These are phyloP conservation scores for Symbiodinium pilosum DNA, from an alignment of 73 alveolate genomes.

Conservation along the genomic window DNA sequence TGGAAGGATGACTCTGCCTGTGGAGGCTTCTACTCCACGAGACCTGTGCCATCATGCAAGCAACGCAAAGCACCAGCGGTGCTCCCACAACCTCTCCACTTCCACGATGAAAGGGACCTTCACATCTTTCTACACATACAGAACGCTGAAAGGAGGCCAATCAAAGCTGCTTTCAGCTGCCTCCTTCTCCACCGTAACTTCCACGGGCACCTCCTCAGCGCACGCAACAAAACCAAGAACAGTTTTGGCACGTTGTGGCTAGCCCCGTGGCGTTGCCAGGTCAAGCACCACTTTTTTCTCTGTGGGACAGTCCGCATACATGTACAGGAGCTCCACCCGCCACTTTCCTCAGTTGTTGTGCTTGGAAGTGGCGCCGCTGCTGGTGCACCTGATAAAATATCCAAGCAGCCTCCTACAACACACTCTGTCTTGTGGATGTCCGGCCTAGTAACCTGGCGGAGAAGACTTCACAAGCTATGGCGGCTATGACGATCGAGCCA, in stretches of 20 bases:
- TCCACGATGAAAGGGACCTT: neutral
- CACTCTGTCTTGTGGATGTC: neutral
- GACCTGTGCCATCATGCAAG: neutral
- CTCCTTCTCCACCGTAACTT: neutral
- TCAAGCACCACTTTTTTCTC: neutral
- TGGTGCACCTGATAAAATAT: no score
- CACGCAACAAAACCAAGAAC: no score
- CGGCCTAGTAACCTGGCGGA: neutral
- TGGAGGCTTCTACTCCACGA: neutral
- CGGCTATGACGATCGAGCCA: no score
- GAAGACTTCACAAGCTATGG: no score
- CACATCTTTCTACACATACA: no score
- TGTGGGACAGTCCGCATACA: neutral
- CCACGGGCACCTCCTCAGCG: neutral
- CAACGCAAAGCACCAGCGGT: no score
- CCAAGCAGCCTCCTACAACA: neutral
- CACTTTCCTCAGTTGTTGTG: neutral
- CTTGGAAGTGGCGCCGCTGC: neutral
- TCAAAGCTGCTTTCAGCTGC: neutral
- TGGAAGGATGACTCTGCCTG: neutral
- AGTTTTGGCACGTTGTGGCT: no score
- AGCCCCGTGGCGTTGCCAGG: conserved; percentile 6
- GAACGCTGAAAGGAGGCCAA: no score
- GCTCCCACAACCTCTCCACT: neutral
- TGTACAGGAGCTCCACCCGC: neutral